Evolutionary conservation across 805 yeast species (phyloP).

Genomic region (Saccharomycodes ludwigii): DNA sequence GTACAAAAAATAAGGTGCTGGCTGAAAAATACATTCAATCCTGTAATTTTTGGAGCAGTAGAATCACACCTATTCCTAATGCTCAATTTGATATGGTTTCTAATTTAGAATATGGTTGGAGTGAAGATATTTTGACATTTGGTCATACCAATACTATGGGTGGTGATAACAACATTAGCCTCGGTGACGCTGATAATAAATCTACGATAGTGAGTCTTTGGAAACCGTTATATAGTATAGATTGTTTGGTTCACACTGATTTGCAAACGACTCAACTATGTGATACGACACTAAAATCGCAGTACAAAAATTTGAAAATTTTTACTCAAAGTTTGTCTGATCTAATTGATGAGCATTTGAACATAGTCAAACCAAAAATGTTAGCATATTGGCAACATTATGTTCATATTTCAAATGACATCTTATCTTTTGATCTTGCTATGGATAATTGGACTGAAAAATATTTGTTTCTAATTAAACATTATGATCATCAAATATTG

Average conservation of each 20-base stretch:
- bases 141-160: too few species aligned
- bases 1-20: too few species aligned
- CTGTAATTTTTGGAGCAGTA: conserved; percentile 85
- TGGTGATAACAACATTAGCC: too few species aligned
- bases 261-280: too few species aligned
- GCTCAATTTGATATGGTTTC: conserved; percentile 59
- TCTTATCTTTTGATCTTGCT: conserved; percentile 20
- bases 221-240: too few species aligned
- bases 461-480: conserved; percentile 25
- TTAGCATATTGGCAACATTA: conserved; percentile 24
- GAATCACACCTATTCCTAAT: conserved; percentile 67
- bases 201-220: conserved; percentile 15
- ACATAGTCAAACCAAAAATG: conserved; percentile 26
- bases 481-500: conserved; percentile 23
- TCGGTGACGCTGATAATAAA: too few species aligned
- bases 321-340: conserved; percentile 29
- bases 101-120: conserved; percentile 75
- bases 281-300: too few species aligned
- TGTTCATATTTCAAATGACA: not conserved
- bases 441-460: conserved; percentile 32
- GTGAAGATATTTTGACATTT: conserved; percentile 13
- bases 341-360: conserved; percentile 33
- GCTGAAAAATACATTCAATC: conserved; percentile 63
- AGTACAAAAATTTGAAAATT: conserved; percentile 26
- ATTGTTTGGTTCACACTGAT: too few species aligned